phyloP scores from a whole-genome alignment of 1,284 basidiomycete genomes.

The Pseudozyma pruni region DNA sequence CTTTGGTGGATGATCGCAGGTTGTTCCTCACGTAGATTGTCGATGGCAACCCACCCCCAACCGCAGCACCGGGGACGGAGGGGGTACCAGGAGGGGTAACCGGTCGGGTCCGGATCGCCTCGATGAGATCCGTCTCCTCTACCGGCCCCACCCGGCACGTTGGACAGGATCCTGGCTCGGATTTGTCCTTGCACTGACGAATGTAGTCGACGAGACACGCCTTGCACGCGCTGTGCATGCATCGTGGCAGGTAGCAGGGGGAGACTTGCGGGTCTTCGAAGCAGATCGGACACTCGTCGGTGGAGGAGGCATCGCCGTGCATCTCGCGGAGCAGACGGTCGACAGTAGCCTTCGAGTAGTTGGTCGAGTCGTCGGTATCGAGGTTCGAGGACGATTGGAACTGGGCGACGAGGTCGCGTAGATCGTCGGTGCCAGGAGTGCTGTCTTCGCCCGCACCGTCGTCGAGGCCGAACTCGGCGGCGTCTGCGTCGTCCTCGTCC shows the following conservation, averaged over 20 bases:
- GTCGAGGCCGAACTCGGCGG: conserved; percentile 30
- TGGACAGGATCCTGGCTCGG: conserved; percentile 72
- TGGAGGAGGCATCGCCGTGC: conserved; percentile 15
- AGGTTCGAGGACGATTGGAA: conserved; percentile 37
- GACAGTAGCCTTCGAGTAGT: conserved; percentile 43
- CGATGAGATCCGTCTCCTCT: conserved; percentile 73
- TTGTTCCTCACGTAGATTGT: conserved; percentile 74
- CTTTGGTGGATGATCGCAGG: conserved; percentile 86
- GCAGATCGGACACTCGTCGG: conserved; percentile 65
- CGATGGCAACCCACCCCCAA: conserved; percentile 2
- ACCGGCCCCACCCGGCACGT: conserved; percentile 61
- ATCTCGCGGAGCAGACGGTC: conserved; percentile 40
- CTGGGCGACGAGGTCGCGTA: conserved; percentile 49
- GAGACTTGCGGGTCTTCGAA: conserved; percentile 59
- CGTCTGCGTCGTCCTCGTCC: conserved; percentile 12
- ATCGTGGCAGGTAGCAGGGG: conserved; percentile 66
- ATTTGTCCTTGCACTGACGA: conserved; percentile 75
- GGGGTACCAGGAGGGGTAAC: not conserved
- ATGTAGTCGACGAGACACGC: conserved; percentile 81
- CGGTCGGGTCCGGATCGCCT: conserved; percentile 69
- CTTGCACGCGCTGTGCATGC: conserved; percentile 74
- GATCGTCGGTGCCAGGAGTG: conserved; percentile 31
- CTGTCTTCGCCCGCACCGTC: conserved; percentile 19
- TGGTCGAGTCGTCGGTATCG: conserved; percentile 3
- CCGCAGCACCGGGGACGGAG: not conserved